Conservation (phyloP, 2,329 filamentous ascomycete genomes). For the Aspergillus sp. region DNA sequence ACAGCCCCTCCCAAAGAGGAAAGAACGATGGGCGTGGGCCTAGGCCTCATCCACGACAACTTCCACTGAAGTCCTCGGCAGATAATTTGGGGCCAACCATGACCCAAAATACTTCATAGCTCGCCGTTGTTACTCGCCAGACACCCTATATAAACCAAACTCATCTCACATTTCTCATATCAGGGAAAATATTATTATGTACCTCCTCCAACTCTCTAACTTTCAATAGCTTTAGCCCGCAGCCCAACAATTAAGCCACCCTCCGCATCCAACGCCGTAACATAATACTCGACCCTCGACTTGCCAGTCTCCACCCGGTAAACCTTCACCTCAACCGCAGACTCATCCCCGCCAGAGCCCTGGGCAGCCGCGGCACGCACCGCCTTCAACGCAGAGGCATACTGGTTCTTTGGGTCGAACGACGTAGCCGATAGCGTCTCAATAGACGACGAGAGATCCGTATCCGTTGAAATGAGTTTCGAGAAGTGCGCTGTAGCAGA, state of each 20-base stretch:
- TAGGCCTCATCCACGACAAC: too few relatives aligned
- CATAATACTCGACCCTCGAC: slow-evolving; percentile 74
- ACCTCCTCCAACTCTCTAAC: slow-evolving; percentile 36
- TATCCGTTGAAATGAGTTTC: slow-evolving; percentile 54
- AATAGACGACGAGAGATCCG: slow-evolving; percentile 42
- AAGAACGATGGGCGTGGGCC: too few relatives aligned
- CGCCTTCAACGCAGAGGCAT: slow-evolving; percentile 53
- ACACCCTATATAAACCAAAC: too few relatives aligned
- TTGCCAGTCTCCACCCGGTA: slow-evolving; percentile 67
- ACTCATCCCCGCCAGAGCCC: slow-evolving; percentile 30
- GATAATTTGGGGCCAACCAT: too few relatives aligned
- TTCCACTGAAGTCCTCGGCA: too few relatives aligned
- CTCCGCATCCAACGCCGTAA: slow-evolving; percentile 64
- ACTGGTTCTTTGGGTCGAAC: slow-evolving; percentile 73
- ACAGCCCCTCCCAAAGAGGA: not conserved
- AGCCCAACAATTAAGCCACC: slow-evolving; percentile 69
- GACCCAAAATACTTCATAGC: too few relatives aligned
- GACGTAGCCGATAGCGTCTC: slow-evolving; percentile 66
- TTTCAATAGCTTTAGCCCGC: slow-evolving; percentile 77
- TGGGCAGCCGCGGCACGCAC: slow-evolving; percentile 47
- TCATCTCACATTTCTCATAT: not conserved
- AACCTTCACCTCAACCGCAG: slow-evolving; percentile 65
- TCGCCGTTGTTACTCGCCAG: too few relatives aligned
- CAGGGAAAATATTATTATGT: not conserved
- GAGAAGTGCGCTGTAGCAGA: slow-evolving; percentile 64